A percentile compares a stretch with the other conserved stretches of the same genome.
These are phyloP conservation scores for Podila clonocystis DNA, from an alignment of 192 early-diverging fungal genomes.

Conservation along the genomic window DNA sequence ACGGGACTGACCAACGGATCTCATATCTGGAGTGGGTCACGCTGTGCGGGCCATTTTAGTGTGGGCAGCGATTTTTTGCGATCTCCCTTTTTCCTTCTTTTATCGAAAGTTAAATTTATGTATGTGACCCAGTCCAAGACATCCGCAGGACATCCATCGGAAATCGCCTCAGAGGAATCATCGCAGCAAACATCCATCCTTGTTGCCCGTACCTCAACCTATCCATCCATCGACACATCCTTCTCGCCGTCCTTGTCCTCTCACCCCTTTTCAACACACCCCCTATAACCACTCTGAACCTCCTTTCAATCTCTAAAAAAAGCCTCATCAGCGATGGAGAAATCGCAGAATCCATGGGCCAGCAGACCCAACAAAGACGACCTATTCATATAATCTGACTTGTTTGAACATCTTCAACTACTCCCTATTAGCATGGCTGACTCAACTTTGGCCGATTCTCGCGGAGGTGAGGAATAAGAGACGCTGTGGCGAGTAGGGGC, in stretches of 20 bases:
- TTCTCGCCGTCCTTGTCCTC: neutral
- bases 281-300: neutral
- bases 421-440: constrained; percentile 1
- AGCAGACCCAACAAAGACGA: too few relatives aligned
- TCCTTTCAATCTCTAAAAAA: neutral
- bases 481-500: neutral
- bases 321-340: too few relatives aligned
- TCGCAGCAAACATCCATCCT: neutral
- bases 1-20: neutral
- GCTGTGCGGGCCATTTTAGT: neutral
- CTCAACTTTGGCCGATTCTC: constrained; percentile 7
- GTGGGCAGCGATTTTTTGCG: neutral
- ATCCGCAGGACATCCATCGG: neutral
- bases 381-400: neutral
- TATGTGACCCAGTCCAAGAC: neutral
- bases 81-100: constrained; percentile 6
- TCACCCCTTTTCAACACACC: constrained; percentile 1
- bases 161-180: neutral
- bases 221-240: constrained; percentile 3
- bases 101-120: constrained; percentile 7
- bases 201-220: neutral
- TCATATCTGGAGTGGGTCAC: neutral
- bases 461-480: constrained; percentile 1
- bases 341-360: too few relatives aligned
- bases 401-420: neutral